Conservation (phyloP, 805 yeast genomes). For the Nakazawaea peltata region DNA sequence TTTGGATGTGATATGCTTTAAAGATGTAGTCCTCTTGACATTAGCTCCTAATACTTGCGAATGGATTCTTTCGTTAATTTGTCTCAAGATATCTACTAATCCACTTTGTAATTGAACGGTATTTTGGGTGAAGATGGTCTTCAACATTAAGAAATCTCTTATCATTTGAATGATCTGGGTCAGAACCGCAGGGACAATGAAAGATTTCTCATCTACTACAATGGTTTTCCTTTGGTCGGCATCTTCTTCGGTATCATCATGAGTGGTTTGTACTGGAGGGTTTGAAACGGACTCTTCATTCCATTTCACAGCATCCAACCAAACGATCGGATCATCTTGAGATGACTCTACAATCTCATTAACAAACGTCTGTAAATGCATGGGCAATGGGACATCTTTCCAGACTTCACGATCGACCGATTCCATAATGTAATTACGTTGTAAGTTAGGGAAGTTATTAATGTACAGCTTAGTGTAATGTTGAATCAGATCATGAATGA, state of each 20-base stretch:
- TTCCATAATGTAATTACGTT: constrained; percentile 35
- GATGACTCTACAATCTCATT: constrained; percentile 43
- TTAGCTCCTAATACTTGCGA: constrained; percentile 66
- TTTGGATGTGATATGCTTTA: constrained; percentile 66
- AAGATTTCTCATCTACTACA: constrained; percentile 45
- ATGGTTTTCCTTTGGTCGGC: constrained; percentile 23
- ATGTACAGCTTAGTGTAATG: constrained; percentile 58
- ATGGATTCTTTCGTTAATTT: constrained; percentile 45
- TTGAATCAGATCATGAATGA: constrained; percentile 60
- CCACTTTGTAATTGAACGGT: constrained; percentile 32
- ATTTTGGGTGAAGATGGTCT: constrained; percentile 45
- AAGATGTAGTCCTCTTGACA: constrained; percentile 66
- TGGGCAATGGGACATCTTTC: constrained; percentile 61
- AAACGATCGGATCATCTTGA: constrained; percentile 35
- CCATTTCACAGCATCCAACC: constrained; percentile 34
- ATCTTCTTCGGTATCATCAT: constrained; percentile 29
- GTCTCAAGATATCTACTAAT: constrained; percentile 36
- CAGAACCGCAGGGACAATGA: constrained; percentile 48
- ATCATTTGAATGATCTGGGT: constrained; percentile 30
- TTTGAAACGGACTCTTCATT: constrained; percentile 7
- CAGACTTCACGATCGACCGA: constrained; percentile 66
- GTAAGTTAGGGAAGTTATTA: constrained; percentile 43
- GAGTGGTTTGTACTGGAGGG: constrained; percentile 18
- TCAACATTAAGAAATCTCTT: constrained; percentile 47
- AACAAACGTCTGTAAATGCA: constrained; percentile 37